Percentiles rank a stretch among this genome's conserved stretches.
phyloP scores from a whole-genome alignment of 2,329 filamentous ascomycete genomes.

The Hymenoscyphus fructigenus region DNA sequence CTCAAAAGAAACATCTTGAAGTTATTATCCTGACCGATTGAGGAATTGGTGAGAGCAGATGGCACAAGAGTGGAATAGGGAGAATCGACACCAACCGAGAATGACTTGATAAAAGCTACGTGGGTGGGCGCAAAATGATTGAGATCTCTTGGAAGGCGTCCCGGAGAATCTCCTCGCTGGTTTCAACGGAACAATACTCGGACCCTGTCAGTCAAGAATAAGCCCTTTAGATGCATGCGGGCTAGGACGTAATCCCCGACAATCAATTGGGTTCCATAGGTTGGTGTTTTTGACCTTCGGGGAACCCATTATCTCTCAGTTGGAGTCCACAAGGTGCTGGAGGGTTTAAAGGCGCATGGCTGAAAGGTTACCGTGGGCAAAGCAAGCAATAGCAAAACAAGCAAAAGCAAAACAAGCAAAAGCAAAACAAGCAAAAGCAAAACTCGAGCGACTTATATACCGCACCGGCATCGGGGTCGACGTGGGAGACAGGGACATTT shows the following conservation, averaged over 20 bases:
- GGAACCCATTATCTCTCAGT: neutral
- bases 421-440: neutral
- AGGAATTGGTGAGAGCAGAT: neutral
- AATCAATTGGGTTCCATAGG: neutral
- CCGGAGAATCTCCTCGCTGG: conserved; percentile 2
- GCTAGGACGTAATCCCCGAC: neutral
- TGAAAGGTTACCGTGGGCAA: neutral
- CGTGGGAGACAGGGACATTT: neutral
- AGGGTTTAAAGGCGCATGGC: neutral
- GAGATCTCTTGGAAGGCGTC: neutral
- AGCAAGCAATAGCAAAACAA: neutral
- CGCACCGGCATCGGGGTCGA: conserved; percentile 4
- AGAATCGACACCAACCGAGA: neutral
- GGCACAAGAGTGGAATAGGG: neutral
- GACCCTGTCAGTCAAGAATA: neutral
- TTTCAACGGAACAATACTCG: conserved; percentile 1
- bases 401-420: conserved; percentile 4
- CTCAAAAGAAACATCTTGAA: neutral
- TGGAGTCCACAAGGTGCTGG: neutral
- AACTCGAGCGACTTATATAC: conserved; percentile 6
- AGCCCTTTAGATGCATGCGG: neutral
- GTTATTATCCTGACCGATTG: neutral
- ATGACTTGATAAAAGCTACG: neutral
- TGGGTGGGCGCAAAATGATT: neutral
- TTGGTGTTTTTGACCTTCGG: neutral